These are phyloP conservation scores for Cicer chorassanicum DNA, from an alignment of 306 rosid genomes.

Conservation along the genomic window DNA sequence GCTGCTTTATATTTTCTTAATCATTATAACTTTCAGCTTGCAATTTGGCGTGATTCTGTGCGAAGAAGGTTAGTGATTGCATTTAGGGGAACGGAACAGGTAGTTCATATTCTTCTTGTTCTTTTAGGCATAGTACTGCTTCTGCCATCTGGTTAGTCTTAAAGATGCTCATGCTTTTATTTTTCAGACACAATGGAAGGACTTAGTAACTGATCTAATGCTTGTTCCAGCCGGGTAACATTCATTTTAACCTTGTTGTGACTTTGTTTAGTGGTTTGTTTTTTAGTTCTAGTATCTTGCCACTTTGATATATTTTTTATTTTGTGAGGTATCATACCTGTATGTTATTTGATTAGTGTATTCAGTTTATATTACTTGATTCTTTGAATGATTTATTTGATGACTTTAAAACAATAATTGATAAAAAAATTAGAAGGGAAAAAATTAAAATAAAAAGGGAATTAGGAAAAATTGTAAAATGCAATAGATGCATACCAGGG, in stretches of 20 bases:
- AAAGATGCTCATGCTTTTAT: constrained; percentile 37
- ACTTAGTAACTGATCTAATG: constrained; percentile 87
- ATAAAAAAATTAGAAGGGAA: neutral
- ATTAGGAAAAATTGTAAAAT: neutral
- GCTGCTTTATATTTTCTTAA: constrained; percentile 45
- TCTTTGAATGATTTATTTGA: constrained; percentile 12
- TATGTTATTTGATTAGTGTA: constrained; percentile 11
- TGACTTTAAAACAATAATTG: constrained; percentile 11
- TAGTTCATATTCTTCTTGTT: constrained; percentile 45
- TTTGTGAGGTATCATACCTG: constrained; percentile 28
- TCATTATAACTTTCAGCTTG: constrained; percentile 67
- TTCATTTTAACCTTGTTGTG: constrained; percentile 39
- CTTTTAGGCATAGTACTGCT: constrained; percentile 30
- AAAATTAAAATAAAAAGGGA: constrained; percentile 3
- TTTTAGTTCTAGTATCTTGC: constrained; percentile 31
- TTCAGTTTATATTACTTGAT: constrained; percentile 14
- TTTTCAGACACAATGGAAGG: constrained; percentile 88
- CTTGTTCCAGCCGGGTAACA: constrained; percentile 83
- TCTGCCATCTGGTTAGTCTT: constrained; percentile 19
- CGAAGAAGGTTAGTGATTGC: constrained; percentile 84
- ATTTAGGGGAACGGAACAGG: constrained; percentile 98
- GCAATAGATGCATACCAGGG: constrained; percentile 1
- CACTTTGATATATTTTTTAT: constrained; percentile 6
- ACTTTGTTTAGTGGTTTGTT: constrained; percentile 28
- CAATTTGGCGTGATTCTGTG: constrained; percentile 88